A percentile compares a stretch with the other conserved stretches of the same genome.
These are phyloP conservation scores for Musa itinerans DNA, from an alignment of 176 grass and related monocot species.

Conservation along the genomic window DNA sequence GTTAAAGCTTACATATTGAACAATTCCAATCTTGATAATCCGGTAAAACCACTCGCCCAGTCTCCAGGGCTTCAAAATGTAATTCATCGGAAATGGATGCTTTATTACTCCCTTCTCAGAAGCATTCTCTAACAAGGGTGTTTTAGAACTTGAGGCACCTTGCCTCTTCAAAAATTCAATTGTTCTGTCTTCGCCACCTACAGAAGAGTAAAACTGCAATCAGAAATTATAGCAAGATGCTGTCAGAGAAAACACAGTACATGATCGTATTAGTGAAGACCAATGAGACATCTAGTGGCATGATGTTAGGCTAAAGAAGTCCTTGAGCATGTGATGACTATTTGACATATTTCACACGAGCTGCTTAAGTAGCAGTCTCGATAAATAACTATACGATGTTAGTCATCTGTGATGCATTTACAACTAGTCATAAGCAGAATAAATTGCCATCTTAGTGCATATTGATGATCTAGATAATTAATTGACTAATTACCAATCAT, in stretches of 20 bases:
- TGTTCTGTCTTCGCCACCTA: slow-evolving; percentile 89
- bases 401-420: no score
- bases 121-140: slow-evolving; percentile 44
- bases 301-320: neutral
- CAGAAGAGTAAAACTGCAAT: neutral
- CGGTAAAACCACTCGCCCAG: slow-evolving; percentile 78
- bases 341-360: neutral
- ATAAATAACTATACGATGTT: no score
- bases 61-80: slow-evolving; percentile 71
- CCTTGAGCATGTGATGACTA: neutral
- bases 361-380: no score
- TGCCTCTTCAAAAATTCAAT: slow-evolving; percentile 76
- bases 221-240: neutral
- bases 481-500: neutral
- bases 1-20: slow-evolving; percentile 73
- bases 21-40: slow-evolving; percentile 78
- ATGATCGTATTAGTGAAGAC: neutral
- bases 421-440: neutral
- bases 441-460: neutral
- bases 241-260: neutral
- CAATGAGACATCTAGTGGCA: neutral
- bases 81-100: slow-evolving; percentile 96
- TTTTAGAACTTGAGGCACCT: slow-evolving; percentile 33
- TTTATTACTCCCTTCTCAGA: slow-evolving; percentile 54
- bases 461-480: neutral